Evolutionary conservation across 2,329 filamentous ascomycete species (phyloP).

Genomic region (Xylariomycetidae sp.): DNA sequence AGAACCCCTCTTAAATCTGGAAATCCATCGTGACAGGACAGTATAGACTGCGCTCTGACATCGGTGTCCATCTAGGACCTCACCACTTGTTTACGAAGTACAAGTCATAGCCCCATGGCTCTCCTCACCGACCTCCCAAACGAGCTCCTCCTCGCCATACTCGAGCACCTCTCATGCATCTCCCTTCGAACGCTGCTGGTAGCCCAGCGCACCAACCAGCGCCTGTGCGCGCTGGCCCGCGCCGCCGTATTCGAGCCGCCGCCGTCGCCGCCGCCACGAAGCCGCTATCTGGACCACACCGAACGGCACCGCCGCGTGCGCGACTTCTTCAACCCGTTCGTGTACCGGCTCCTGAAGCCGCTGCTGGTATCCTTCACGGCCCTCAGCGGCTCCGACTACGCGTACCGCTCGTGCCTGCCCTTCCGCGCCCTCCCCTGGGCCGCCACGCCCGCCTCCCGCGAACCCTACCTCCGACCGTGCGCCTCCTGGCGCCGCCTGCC

Average conservation of each 20-base stretch:
- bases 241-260: conserved; percentile 2
- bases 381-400: conserved; percentile 9
- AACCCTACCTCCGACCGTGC: conserved; percentile 11
- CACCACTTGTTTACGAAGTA: no score
- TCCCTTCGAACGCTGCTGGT: conserved; percentile 11
- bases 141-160: no score
- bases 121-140: no score
- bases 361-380: conserved; percentile 13
- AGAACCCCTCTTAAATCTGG: no score
- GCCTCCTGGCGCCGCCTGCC: conserved; percentile 18
- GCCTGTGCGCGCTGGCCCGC: conserved; percentile 2
- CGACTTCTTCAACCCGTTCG: not conserved
- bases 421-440: conserved; percentile 18
- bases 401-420: conserved; percentile 14
- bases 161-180: no score
- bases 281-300: not conserved
- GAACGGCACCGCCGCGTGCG: not conserved
- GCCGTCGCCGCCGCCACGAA: conserved; percentile 1
- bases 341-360: conserved; percentile 14
- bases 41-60: no score
- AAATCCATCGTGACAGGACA: no score
- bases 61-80: no score
- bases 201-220: conserved; percentile 10
- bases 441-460: conserved; percentile 1
- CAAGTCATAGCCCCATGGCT: no score